Conservation (phyloP, 352 stramenopile species). For the Globisporangium spiculum region DNA sequence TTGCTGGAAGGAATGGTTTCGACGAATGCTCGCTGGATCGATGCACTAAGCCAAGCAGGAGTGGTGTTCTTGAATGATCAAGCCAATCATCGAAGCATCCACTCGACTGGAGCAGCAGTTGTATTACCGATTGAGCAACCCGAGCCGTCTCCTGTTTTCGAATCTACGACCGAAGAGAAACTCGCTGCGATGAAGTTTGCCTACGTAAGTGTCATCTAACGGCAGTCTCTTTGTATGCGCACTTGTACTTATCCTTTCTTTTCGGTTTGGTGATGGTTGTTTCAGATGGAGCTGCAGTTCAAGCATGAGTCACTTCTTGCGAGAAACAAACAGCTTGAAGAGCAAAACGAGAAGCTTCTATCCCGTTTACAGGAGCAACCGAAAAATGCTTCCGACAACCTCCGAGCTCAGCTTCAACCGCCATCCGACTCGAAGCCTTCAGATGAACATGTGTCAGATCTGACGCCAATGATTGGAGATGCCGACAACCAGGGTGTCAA, state of each 20-base stretch:
- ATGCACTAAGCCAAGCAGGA: constrained; percentile 32
- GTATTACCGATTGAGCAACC: constrained; percentile 14
- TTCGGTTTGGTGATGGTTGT: not conserved
- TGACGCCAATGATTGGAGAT: constrained; percentile 44
- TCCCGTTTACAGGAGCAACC: constrained; percentile 64
- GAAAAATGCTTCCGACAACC: constrained; percentile 42
- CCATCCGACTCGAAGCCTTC: constrained; percentile 54
- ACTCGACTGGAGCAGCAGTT: constrained; percentile 20
- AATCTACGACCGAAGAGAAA: constrained; percentile 38
- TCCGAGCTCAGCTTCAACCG: constrained; percentile 65
- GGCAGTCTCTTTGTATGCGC: not conserved
- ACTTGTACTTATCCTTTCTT: not conserved
- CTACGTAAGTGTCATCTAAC: constrained; percentile 19
- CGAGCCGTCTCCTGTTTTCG: constrained; percentile 16
- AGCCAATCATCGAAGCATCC: not conserved
- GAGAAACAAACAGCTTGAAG: constrained; percentile 47
- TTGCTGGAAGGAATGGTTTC: constrained; percentile 67
- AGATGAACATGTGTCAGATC: constrained; percentile 42
- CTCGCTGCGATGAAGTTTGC: constrained; percentile 46
- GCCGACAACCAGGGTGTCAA: constrained; percentile 26
- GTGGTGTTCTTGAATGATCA: constrained; percentile 21
- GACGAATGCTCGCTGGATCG: constrained; percentile 72
- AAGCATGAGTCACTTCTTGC: constrained; percentile 50
- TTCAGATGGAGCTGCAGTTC: constrained; percentile 44
- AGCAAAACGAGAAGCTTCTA: constrained; percentile 61